Evolutionary conservation across 208 protist genomes (phyloP).

Genomic region (Wallacemonas sp.): DNA sequence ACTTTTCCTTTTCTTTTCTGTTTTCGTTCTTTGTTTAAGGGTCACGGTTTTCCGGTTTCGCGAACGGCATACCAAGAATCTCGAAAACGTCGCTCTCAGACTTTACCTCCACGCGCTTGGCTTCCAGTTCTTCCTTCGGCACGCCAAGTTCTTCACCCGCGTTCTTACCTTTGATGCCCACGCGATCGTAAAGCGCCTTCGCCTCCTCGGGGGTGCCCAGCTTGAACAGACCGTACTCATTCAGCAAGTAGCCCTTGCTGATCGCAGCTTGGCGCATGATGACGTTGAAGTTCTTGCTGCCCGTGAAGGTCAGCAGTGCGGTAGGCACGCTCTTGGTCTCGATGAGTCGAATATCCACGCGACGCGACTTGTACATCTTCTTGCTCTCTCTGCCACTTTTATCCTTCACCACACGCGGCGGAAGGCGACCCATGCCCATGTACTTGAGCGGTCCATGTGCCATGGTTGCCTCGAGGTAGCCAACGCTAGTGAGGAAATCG

Average conservation of each 20-base stretch:
- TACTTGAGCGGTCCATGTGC: slow-evolving; percentile 87
- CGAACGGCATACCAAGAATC: slow-evolving; percentile 83
- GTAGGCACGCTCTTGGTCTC: slow-evolving; percentile 83
- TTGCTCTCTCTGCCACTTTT: slow-evolving; percentile 61
- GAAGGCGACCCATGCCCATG: slow-evolving; percentile 89
- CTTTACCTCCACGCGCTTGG: slow-evolving; percentile 75
- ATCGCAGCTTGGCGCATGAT: slow-evolving; percentile 92
- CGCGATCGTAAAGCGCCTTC: slow-evolving; percentile 69
- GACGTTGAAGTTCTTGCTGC: slow-evolving; percentile 93
- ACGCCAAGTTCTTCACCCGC: slow-evolving; percentile 79
- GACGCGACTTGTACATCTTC: slow-evolving; percentile 88
- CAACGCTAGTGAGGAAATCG: slow-evolving; percentile 53
- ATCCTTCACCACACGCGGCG: slow-evolving; percentile 68
- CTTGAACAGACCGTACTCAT: slow-evolving; percentile 89
- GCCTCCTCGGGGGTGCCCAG: slow-evolving; percentile 85
- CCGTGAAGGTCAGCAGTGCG: slow-evolving; percentile 93
- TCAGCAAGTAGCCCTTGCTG: slow-evolving; percentile 85
- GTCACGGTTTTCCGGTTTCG: slow-evolving; percentile 85
- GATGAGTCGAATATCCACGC: slow-evolving; percentile 91
- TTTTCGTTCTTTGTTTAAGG: slow-evolving; percentile 40
- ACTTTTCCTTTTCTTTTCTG: slow-evolving; percentile 5
- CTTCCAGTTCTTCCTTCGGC: slow-evolving; percentile 82
- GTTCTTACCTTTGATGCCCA: slow-evolving; percentile 70
- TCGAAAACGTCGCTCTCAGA: slow-evolving; percentile 89
- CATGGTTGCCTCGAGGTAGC: slow-evolving; percentile 89